Evolutionary conservation across 2,329 filamentous ascomycete species (phyloP), one percentile per base, ranked within the genome.

Genomic region (Lecanicillium sp.): DNA sequence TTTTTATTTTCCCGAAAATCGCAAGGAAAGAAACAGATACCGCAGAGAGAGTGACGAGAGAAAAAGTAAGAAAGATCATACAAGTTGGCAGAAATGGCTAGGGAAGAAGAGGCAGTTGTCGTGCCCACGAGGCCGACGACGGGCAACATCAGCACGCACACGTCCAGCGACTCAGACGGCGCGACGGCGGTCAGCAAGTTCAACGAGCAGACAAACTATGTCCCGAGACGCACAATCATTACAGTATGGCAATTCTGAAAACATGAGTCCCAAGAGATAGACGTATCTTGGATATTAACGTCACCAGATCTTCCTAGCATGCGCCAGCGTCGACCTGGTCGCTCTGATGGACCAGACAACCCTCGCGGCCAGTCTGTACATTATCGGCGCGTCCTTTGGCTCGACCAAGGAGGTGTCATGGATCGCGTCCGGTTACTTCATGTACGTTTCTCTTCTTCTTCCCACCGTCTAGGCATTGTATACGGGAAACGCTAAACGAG

Each of bases 291-390:
- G 8, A 7, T 35, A 23, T 51, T 59, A 49, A 61, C 30, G 24
- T 8, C 21, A 32, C 3, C 47, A 78, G 75, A 78, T 79, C 52
- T 80, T 80, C 52, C 61, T 80, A 12, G 74, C 76, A 14, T 79
- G 75, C 51, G 70, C 76, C 37, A 76, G 67, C 19, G 73, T 78
- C 49, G 77, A 80, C 44, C 60, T 80, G 32, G 55, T 78, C 26
- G 74, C 77, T 0, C 62, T 79, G 42, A 77, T 79, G 65, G 77
- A 79, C 56, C 77, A 80, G 58, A 80, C 76, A 0, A 78, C 74
- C 2, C 61, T 80, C 26, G 77, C 76, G 0, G 68, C 73, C 12
- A 77, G 74, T 62, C 62, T 79, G 52, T 73, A 73, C 39, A 77
- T 78, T 42, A 70, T 80, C 20, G 72, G 72, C n/a, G 69, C 70